Percentiles rank a stretch among this genome's conserved stretches.
Conservation (phyloP, 2,329 filamentous ascomycete species). For the Botrytis deweyae region DNA sequence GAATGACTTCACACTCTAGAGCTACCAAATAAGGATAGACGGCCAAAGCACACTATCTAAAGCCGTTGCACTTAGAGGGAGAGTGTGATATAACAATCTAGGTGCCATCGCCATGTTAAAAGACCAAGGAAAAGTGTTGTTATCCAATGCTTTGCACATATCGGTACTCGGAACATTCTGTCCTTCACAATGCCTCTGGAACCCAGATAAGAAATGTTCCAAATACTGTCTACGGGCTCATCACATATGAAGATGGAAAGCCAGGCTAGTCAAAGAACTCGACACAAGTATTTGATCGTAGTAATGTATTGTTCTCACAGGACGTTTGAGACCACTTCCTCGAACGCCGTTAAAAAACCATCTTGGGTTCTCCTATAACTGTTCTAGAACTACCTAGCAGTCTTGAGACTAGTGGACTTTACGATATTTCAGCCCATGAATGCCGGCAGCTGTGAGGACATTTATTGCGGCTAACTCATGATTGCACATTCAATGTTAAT, state of each 20-base stretch:
- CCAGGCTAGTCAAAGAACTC: no score
- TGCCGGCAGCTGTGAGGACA: background rate
- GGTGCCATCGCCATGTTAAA: background rate
- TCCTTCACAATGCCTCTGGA: background rate
- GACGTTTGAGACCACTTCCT: background rate
- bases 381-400: slow-evolving; percentile 2
- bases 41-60: background rate
- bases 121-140: background rate
- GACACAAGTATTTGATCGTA: background rate
- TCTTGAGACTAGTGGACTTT: background rate
- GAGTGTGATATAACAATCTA: background rate
- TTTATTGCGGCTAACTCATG: background rate
- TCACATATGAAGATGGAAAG: background rate
- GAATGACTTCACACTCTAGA: background rate
- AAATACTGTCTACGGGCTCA: background rate
- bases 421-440: background rate
- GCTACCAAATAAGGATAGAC: background rate
- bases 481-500: background rate
- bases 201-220: background rate
- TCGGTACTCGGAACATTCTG: background rate
- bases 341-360: background rate
- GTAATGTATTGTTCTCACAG: background rate
- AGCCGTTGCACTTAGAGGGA: background rate
- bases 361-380: background rate
- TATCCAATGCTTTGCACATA: background rate